These are phyloP conservation scores for Boletus sp. DNA, from an alignment of 1,284 basidiomycete species.

Conservation along the genomic window DNA sequence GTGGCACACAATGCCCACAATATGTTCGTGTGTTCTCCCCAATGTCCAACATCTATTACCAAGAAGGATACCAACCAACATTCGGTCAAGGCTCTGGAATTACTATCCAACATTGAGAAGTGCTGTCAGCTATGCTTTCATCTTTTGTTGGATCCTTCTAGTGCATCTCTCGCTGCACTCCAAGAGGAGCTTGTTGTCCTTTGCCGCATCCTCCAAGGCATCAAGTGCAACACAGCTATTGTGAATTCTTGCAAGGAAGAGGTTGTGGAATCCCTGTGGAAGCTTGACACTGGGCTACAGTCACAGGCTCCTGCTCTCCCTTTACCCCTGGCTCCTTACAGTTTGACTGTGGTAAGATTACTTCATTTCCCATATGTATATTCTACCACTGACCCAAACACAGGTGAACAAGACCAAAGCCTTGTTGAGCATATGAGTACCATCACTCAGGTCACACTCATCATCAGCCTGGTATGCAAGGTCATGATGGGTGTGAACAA, in stretches of 20 bases:
- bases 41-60: too few species aligned
- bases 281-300: background rate
- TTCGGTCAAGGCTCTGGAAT: background rate
- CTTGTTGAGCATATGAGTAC: background rate
- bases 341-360: background rate
- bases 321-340: too few species aligned
- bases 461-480: constrained; percentile 7
- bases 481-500: constrained; percentile 7
- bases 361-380: background rate
- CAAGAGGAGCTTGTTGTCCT: background rate
- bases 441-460: constrained; percentile 8
- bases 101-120: background rate
- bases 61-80: background rate
- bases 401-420: background rate
- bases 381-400: background rate
- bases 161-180: background rate
- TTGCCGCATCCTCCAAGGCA: background rate
- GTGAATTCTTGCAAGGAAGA: background rate
- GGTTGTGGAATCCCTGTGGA: background rate
- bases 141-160: background rate
- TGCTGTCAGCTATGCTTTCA: background rate
- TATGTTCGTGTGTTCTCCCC: too few species aligned
- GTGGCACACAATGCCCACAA: too few species aligned
- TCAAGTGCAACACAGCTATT: background rate
- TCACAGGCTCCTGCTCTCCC: background rate